Base-by-base conservation (phyloP, 768 basidiomycete species). In the Boletus speciosus region DNA sequence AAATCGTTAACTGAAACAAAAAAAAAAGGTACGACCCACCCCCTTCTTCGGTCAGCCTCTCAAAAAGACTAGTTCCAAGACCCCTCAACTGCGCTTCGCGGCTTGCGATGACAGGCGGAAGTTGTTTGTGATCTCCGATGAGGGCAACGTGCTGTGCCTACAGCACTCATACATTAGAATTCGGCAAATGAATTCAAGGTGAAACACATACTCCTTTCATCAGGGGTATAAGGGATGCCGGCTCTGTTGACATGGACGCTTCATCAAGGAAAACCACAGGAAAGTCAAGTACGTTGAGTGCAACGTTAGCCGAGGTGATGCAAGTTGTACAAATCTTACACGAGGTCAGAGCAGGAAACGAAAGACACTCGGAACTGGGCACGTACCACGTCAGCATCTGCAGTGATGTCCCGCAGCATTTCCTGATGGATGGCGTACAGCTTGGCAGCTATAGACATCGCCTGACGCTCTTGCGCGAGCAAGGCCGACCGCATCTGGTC, bases 111-210 rank as follows among this genome's bases (percentile, higher is more conserved):
- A 96, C 82, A 0, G 94, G 93, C 8, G 94, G 93, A 10, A 98
- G 77, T 66, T 98, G 94, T 65, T 96, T 96, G 71, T 98, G 94
- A 72, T 98, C 94, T n/a, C 94, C 94, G 61, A 98, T 95, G 43
- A 98, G 81, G 1, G 92, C 83, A 32, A 92, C 77, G 62, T 97
- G 94, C 48, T 76, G 78, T 8, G 86, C 86, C 92, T 94, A 64
- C 21, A 45, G 41, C 55, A 57, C 49, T 55, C 45, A 58, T 58
- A 55, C 36, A 53, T 56, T 57, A 61, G 49, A 40, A 48, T 32
- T 55, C 49, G 25, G 34, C 32, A 36, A 16, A 31, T 29, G 58
- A 47, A 44, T 43, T 49, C 25, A 55, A 25, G n/a, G 23, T 55
- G 54, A 54, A 52, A 52, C 39, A 83, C 89, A 52, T 74, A 93